Percentiles rank a stretch among this genome's conserved stretches.
Conservation (phyloP, 2,329 filamentous ascomycete species). For the Leptoxyphium fumago region DNA sequence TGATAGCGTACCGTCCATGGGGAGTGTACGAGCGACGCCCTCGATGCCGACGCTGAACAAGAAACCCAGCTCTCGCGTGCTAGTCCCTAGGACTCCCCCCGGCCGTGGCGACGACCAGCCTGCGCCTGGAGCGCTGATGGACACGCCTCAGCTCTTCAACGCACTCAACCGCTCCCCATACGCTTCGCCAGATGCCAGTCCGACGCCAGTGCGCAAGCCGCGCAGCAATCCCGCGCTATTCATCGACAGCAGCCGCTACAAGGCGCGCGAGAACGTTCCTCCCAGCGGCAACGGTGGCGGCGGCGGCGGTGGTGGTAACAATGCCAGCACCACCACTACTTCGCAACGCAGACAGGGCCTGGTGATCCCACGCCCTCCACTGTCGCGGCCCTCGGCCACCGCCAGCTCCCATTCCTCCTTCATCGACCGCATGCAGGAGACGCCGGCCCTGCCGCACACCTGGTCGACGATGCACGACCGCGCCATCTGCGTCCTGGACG, state of each 20-base stretch:
- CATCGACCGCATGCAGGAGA: constrained; percentile 12
- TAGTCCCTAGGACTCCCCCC: background rate
- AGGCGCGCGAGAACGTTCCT: too few species aligned
- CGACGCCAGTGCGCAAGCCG: background rate
- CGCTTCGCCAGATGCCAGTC: background rate
- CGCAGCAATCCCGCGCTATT: too few species aligned
- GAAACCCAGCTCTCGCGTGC: background rate
- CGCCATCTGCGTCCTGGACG: constrained; percentile 22
- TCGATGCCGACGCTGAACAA: background rate
- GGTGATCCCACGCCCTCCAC: background rate
- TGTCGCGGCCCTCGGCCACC: constrained; percentile 1
- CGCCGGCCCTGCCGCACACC: constrained; percentile 14
- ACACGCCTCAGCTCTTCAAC: background rate
- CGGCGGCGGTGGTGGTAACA: too few species aligned
- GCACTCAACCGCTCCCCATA: background rate
- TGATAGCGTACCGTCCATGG: too few species aligned
- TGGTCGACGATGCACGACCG: constrained; percentile 20
- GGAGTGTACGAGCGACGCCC: background rate
- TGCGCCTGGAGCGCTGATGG: background rate
- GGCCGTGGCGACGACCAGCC: background rate
- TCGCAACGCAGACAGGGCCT: background rate
- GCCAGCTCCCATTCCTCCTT: constrained; percentile 5
- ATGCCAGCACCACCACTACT: background rate
- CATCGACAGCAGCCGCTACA: too few species aligned
- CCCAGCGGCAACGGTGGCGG: too few species aligned